Percentiles rank a stretch among this genome's conserved stretches.
Evolutionary conservation across 192 early-diverging fungal genomes (phyloP).

Genomic region (Linnemannia zychae): DNA sequence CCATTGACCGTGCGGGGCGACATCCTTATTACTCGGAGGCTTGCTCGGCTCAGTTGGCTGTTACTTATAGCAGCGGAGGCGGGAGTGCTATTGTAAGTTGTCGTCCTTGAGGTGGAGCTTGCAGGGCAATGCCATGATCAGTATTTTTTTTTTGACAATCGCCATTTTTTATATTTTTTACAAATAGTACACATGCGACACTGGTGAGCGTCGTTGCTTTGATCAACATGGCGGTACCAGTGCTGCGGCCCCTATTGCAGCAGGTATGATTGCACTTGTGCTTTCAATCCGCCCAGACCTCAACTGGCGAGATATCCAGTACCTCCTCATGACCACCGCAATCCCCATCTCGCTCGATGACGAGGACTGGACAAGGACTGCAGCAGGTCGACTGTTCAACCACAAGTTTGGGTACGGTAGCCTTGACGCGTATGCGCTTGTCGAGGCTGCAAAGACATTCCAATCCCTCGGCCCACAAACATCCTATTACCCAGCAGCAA

Average conservation of each 20-base stretch:
- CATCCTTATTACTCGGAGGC: constrained; percentile 92
- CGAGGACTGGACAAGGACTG: constrained; percentile 78
- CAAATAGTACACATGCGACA: constrained; percentile 87
- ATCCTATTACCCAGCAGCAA: constrained; percentile 57
- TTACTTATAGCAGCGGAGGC: constrained; percentile 90
- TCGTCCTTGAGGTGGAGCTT: background rate
- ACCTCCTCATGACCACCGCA: constrained; percentile 84
- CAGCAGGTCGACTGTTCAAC: constrained; percentile 83
- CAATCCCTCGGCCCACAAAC: constrained; percentile 77
- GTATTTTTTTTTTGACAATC: too few relatives aligned
- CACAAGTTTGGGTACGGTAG: constrained; percentile 97
- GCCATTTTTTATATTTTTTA: background rate
- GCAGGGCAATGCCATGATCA: too few relatives aligned
- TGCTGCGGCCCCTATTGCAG: constrained; percentile 94
- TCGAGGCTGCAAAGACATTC: constrained; percentile 82
- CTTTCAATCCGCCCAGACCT: constrained; percentile 91
- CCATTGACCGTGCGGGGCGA: constrained; percentile 79
- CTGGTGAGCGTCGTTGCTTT: constrained; percentile 82
- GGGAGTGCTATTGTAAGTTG: constrained; percentile 79
- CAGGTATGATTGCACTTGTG: constrained; percentile 91
- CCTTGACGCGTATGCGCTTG: constrained; percentile 85
- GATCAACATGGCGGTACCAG: constrained; percentile 91
- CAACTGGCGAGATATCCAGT: constrained; percentile 95
- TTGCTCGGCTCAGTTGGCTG: constrained; percentile 90
- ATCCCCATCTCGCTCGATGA: constrained; percentile 79